Base-by-base conservation (phyloP, 208 protist genomes). In the Acanthamoeba triangularis region DNA sequence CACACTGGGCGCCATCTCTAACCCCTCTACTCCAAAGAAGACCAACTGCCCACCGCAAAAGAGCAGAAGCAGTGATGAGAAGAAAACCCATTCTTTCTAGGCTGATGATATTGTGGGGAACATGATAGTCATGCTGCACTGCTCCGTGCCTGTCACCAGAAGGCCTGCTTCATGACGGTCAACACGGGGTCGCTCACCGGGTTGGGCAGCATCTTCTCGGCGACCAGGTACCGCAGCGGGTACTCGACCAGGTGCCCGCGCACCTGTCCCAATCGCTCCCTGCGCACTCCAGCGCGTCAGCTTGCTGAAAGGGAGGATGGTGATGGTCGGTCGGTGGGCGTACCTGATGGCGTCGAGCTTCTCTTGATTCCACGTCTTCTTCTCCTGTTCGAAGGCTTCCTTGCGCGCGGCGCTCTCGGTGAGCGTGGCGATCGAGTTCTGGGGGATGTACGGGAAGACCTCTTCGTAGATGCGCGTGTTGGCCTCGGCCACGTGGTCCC, bases 391-490 rank as follows among this genome's bases (percentile, higher is more conserved):
- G 25, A 74, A 93, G 1, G 56, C 65, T 33, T 37, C 5, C 28
- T 74, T 65, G 16, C 87, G 56, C 3, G 56, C 87, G 87, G 23
- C 54, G 37, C 5, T 25, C 35, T 94, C 52, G 30, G n/a, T 41
- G 2, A 94, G 56, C 30, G 47, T 94, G n/a, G 44, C 3, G 35
- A 84, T 84, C 49, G 41, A 37, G 69, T 94, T 41, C 37, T 84
- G 67, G 10, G 90, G 90, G 67, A 84, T 94, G 49, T 35, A 94
- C 8, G 72, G 93, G 59, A 95, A 95, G 16, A 95, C 67, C 37
- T 90, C 49, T 25, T 88, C 65, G 87, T 67, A 92, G 65, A 92
- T 52, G 25, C 37, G 47, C 14, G 94, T 95, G 76, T 95, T 95
- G 74, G 37, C n/a, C 23, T n/a, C 47, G 37, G 93, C 44, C 35